A percentile compares a stretch with the other conserved stretches of the same genome.
phyloP scores from a whole-genome alignment of 164 flowering plant genomes.

The Taxillus chinensis region DNA sequence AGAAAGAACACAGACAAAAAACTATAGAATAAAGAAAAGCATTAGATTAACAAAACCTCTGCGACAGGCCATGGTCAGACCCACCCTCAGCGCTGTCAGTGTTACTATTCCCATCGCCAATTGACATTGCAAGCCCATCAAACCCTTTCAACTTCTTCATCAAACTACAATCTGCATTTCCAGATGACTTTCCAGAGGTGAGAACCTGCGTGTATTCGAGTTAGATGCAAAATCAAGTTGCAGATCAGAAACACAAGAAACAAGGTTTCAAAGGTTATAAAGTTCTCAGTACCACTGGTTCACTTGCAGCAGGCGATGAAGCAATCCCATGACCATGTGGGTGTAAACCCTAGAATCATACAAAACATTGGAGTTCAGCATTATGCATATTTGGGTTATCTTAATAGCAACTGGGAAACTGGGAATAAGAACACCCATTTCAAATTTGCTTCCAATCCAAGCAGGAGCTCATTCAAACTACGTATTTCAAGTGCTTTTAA shows the following conservation, averaged over 20 bases:
- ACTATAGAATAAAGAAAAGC: too few relatives aligned
- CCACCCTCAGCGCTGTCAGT: conserved; percentile 37
- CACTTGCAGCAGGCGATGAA: conserved; percentile 34
- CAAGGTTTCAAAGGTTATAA: not conserved
- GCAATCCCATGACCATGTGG: conserved; percentile 37
- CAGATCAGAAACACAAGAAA: not conserved
- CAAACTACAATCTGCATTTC: conserved; percentile 45
- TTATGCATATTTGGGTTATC: too few relatives aligned
- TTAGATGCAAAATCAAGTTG: conserved; percentile 2
- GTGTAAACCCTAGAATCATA: conserved; percentile 31
- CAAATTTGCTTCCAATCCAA: not conserved
- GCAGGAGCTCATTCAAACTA: too few relatives aligned
- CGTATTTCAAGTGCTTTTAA: too few relatives aligned
- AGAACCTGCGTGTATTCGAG: conserved; percentile 32
- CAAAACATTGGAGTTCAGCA: too few relatives aligned
- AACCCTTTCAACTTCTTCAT: conserved; percentile 65
- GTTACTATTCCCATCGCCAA: conserved; percentile 40
- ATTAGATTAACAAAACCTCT: conserved; percentile 25
- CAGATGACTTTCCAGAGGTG: conserved; percentile 49
- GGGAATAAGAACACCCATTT: too few relatives aligned
- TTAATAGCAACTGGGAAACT: too few relatives aligned
- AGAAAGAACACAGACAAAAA: too few relatives aligned
- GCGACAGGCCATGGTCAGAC: conserved; percentile 23
- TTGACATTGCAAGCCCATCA: conserved; percentile 73
- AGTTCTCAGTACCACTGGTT: conserved; percentile 12